These are phyloP conservation scores for Talaromyces sp. DNA, from an alignment of 2,329 filamentous ascomycete species.

Conservation along the genomic window DNA sequence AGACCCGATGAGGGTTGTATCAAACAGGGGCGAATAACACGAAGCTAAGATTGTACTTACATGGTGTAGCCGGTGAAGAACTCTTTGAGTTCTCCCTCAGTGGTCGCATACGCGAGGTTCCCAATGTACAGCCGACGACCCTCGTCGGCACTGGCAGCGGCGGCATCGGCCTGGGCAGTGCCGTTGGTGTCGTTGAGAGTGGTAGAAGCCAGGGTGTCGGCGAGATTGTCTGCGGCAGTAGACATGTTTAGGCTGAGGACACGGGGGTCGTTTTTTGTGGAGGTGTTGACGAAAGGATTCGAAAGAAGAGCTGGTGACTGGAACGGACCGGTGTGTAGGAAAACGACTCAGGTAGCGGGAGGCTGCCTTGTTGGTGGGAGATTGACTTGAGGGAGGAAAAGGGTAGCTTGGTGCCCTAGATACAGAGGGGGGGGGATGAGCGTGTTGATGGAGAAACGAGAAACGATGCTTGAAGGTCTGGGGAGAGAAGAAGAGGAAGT, in stretches of 20 bases:
- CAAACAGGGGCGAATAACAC: background rate
- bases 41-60: conserved; percentile 59
- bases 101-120: conserved; percentile 99
- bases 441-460: conserved; percentile 15
- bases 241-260: conserved; percentile 67
- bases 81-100: conserved; percentile 99
- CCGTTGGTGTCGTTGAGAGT: conserved; percentile 57
- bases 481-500: conserved; percentile 7
- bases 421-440: conserved; percentile 34
- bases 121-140: conserved; percentile 99
- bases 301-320: conserved; percentile 1
- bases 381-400: conserved; percentile 54
- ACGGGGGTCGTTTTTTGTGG: conserved; percentile 20
- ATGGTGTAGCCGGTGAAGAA: conserved; percentile 99
- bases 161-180: conserved; percentile 76
- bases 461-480: conserved; percentile 14
- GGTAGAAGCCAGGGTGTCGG: conserved; percentile 63
- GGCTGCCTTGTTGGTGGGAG: conserved; percentile 38
- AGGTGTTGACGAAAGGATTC: background rate
- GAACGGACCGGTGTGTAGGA: conserved; percentile 28
- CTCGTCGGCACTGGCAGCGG: conserved; percentile 95
- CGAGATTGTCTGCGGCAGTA: conserved; percentile 67
- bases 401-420: conserved; percentile 92
- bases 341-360: conserved; percentile 63
- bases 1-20: background rate